A percentile compares a stretch with the other conserved stretches of the same genome.
These are phyloP conservation scores for Amniculicola lignicola DNA, from an alignment of 495 filamentous ascomycete genomes.

Conservation along the genomic window DNA sequence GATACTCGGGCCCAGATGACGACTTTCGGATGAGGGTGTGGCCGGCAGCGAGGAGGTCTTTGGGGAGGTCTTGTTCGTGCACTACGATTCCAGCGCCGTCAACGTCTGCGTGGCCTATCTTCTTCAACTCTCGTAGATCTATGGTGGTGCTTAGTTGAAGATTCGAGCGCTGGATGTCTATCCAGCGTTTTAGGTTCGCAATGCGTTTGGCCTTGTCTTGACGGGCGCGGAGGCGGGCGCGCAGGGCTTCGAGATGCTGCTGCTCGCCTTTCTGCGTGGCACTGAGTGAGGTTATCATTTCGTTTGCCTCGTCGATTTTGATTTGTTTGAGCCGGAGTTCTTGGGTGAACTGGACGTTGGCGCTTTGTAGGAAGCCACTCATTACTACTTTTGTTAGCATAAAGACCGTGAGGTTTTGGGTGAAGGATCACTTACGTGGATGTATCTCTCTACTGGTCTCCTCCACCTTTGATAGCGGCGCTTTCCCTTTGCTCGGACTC, in stretches of 20 bases:
- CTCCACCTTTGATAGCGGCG: slow-evolving; percentile 35
- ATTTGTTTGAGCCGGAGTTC: slow-evolving; percentile 78
- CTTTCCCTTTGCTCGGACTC: slow-evolving; percentile 40
- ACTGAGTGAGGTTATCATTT: slow-evolving; percentile 73
- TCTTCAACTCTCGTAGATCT: neutral
- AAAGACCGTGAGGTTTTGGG: slow-evolving; percentile 16
- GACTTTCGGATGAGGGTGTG: slow-evolving; percentile 17
- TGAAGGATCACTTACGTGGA: slow-evolving; percentile 58
- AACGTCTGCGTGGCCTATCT: slow-evolving; percentile 55
- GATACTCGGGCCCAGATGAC: slow-evolving; percentile 13
- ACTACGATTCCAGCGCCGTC: slow-evolving; percentile 49
- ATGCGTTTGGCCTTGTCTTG: slow-evolving; percentile 60
- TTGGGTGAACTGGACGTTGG: slow-evolving; percentile 69
- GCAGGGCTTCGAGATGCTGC: slow-evolving; percentile 63
- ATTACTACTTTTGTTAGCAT: slow-evolving; percentile 4
- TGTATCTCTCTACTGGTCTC: slow-evolving; percentile 37
- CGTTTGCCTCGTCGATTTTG: slow-evolving; percentile 71
- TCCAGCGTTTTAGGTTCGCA: slow-evolving; percentile 56
- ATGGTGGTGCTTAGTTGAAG: slow-evolving; percentile 34
- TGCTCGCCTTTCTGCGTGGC: slow-evolving; percentile 71
- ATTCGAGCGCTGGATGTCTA: slow-evolving; percentile 49
- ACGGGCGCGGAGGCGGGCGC: slow-evolving; percentile 56
- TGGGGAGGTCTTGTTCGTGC: slow-evolving; percentile 29
- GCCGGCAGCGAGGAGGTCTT: slow-evolving; percentile 28
- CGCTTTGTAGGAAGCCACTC: slow-evolving; percentile 61